Evolutionary conservation across 352 stramenopile species (phyloP).

Genomic region (Phytophthora palmivora): DNA sequence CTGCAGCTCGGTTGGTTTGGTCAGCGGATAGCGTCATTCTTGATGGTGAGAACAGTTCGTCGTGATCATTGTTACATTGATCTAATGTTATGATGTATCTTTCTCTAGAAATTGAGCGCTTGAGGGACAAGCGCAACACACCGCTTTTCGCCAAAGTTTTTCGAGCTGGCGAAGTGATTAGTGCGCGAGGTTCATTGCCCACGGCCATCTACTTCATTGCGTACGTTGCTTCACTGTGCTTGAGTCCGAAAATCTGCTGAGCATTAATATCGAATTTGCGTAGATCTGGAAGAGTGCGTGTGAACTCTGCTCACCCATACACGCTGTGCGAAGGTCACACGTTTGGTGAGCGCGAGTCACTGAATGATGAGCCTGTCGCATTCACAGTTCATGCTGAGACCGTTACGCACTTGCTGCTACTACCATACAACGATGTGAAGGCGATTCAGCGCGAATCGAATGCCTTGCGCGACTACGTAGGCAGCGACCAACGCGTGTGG

Average conservation of each 20-base stretch:
- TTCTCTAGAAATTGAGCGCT: constrained; percentile 34
- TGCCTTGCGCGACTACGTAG: constrained; percentile 36
- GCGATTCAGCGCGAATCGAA: constrained; percentile 53
- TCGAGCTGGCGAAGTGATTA: constrained; percentile 65
- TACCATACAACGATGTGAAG: constrained; percentile 70
- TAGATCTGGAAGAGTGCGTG: constrained; percentile 70
- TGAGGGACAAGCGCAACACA: constrained; percentile 72
- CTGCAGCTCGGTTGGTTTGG: constrained; percentile 67
- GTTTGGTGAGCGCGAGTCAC: constrained; percentile 72
- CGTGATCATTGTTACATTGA: not conserved
- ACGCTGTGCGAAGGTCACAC: constrained; percentile 54
- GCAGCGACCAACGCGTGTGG: constrained; percentile 38
- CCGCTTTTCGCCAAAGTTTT: constrained; percentile 80
- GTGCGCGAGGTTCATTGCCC: constrained; percentile 65
- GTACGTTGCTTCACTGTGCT: constrained; percentile 39
- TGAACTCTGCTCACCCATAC: constrained; percentile 74
- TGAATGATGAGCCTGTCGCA: constrained; percentile 76
- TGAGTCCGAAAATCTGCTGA: constrained; percentile 8
- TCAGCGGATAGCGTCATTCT: constrained; percentile 58
- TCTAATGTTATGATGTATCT: constrained; percentile 6
- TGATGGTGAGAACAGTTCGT: constrained; percentile 49
- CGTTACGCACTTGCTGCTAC: constrained; percentile 67
- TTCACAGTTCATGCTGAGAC: constrained; percentile 67
- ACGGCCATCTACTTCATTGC: constrained; percentile 84
- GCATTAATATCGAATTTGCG: not conserved